Percentiles rank a stretch among this genome's conserved stretches.
Conservation (phyloP, 1,284 basidiomycete genomes). For the Naganishia sp. region DNA sequence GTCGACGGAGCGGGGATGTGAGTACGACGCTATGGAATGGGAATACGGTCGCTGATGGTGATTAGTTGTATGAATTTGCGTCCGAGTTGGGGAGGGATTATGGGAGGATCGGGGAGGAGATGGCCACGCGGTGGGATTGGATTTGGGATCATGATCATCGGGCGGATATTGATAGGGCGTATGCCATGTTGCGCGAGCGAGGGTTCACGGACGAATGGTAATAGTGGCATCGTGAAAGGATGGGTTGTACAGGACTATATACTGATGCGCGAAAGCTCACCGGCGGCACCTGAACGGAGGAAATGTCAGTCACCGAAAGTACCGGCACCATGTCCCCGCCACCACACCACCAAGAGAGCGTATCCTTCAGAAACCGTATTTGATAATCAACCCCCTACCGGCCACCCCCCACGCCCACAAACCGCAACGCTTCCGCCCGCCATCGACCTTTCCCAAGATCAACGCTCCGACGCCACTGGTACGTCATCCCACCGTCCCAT, state of each 20-base stretch:
- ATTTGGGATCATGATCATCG: constrained; percentile 30
- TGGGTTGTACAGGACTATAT: neutral
- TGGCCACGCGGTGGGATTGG: constrained; percentile 30
- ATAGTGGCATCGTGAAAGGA: neutral
- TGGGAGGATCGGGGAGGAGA: constrained; percentile 24
- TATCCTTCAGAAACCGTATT: constrained; percentile 21
- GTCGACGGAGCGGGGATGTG: constrained; percentile 28
- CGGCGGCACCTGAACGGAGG: neutral
- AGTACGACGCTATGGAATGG: neutral
- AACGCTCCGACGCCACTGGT: constrained; percentile 2
- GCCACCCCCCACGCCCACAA: constrained; percentile 12
- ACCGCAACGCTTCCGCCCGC: neutral
- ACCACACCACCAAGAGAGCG: constrained; percentile 8
- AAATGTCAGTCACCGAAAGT: neutral
- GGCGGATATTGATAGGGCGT: constrained; percentile 22
- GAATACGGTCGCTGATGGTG: neutral
- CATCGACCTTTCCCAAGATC: constrained; percentile 28
- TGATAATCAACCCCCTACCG: constrained; percentile 29
- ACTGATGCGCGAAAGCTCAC: neutral
- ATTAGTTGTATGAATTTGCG: constrained; percentile 24
- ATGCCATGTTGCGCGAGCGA: constrained; percentile 21
- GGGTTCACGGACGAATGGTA: neutral
- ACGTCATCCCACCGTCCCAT: too few relatives aligned
- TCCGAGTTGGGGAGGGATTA: constrained; percentile 21
- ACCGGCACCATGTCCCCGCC: neutral